Evolutionary conservation across 495 filamentous ascomycete genomes (phyloP).

Genomic region (Thermothielavioides terrestris): DNA sequence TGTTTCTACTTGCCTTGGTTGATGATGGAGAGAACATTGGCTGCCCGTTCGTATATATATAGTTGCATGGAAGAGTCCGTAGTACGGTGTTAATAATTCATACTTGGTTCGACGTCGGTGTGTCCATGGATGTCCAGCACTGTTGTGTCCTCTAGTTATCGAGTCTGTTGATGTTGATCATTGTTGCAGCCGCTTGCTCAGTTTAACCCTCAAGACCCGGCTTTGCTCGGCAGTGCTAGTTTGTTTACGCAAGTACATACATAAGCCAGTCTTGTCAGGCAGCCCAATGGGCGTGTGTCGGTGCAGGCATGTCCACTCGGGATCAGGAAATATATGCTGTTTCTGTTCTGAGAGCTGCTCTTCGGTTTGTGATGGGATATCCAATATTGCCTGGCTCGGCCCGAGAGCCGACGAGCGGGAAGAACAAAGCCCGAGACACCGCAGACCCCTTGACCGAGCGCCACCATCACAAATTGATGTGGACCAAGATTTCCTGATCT

Average conservation of each 20-base stretch:
- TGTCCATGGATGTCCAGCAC: too few species aligned
- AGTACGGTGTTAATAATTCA: slow-evolving; percentile 4
- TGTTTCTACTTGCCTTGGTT: slow-evolving; percentile 3
- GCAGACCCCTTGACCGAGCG: slow-evolving; percentile 1
- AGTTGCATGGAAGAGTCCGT: neutral
- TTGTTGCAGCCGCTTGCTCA: too few species aligned
- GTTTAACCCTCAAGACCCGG: too few species aligned
- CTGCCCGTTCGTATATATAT: slow-evolving; percentile 3
- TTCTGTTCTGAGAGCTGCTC: neutral
- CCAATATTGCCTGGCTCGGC: too few species aligned
- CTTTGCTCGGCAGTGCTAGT: too few species aligned
- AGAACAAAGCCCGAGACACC: neutral
- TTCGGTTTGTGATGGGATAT: too few species aligned
- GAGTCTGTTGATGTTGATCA: too few species aligned
- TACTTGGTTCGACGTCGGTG: neutral
- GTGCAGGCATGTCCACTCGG: neutral
- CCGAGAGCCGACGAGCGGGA: neutral
- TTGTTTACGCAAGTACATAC: too few species aligned
- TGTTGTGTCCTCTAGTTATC: neutral
- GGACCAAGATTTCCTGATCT: neutral
- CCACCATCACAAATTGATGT: slow-evolving; percentile 2
- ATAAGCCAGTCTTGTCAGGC: too few species aligned
- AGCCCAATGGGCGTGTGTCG: neutral
- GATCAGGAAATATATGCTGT: too few species aligned
- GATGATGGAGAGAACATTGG: neutral